Evolutionary conservation across 2,329 filamentous ascomycete genomes (phyloP), one percentile per base, ranked within the genome.

Genomic region (Thielaviopsis euricoi): DNA sequence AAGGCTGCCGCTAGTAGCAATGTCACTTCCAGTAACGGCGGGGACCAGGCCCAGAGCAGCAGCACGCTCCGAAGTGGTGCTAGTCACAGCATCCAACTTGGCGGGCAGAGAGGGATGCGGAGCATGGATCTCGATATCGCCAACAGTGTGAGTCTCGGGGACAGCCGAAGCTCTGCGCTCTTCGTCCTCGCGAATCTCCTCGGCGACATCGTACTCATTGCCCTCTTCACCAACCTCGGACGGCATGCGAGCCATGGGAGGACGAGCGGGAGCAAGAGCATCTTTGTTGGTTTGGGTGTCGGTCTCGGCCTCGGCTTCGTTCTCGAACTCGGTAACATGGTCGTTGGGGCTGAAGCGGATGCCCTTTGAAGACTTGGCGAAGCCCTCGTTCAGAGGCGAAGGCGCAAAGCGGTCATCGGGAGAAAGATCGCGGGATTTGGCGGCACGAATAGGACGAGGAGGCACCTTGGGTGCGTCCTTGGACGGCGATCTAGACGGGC

Each of bases 21-120:
- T 26, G 10, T 58, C 52, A 29, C 75, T 65, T 68, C 63, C 69
- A 64, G 59, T 79, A 66, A 57, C 74, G 68, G 66, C 62, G 62
- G n/a, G n/a, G n/a, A 88, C 89, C 66, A 95, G 81, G 62, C 89
- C 90, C 61, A 85, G 89, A n/a, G 86, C 81, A 19, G 87, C 88
- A 61, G 89, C 89, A 68, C 84, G 83, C 53, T 84, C 82, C n/a
- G 89, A 95, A 71, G 96, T 89, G 63, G 90, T 96, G 63, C 88
- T 85, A 37, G 91, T 96, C 61, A 96, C 89, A 15, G 80, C 76
- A 67, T 86, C 82, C 55, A 96, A 88, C 51, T 52, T 57, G 13
- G 81, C 81, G 10, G 90, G 86, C 62, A 95, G 76, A 15, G 89
- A 94, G 6, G 91, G 89, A 71, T 84, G 93, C 2, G 91, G 91